phyloP scores from a whole-genome alignment of 108 stramenopile genomes.

The Parmales sp. region DNA sequence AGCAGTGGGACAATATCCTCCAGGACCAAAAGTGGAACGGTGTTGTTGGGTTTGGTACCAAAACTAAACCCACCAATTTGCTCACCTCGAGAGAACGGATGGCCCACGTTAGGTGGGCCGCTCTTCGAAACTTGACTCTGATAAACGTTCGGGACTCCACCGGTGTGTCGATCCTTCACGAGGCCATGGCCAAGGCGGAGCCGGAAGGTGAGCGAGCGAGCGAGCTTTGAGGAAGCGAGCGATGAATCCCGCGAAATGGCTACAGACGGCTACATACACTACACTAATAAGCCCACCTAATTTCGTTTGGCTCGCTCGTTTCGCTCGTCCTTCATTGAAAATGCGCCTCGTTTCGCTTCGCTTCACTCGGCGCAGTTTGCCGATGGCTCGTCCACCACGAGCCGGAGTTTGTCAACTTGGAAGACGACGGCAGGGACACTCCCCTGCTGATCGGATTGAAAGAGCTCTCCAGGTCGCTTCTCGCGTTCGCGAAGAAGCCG shows the following conservation, averaged over 20 bases:
- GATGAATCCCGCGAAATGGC: no score
- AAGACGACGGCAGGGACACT: conserved; percentile 16
- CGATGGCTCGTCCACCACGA: conserved; percentile 10
- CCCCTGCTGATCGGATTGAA: conserved; percentile 15
- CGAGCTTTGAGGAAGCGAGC: no score
- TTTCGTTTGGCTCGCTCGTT: no score
- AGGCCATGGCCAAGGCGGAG: conserved; percentile 14
- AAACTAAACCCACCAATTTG: conserved; percentile 2
- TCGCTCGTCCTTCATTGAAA: no score
- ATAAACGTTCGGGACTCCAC: not conserved
- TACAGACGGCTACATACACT: no score
- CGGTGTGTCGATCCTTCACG: conserved; percentile 7
- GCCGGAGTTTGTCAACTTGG: not conserved
- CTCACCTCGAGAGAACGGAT: not conserved
- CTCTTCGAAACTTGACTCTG: not conserved
- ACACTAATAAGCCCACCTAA: no score
- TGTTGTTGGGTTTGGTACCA: not conserved
- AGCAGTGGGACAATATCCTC: conserved; percentile 17
- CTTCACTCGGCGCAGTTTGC: no score
- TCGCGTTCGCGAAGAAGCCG: not conserved
- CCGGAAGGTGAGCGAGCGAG: no score
- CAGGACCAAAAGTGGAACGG: not conserved
- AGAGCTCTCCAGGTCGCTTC: not conserved
- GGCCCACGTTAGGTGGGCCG: conserved; percentile 14
- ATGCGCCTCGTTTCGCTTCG: no score